Evolutionary conservation across 2,329 filamentous ascomycete species (phyloP), one percentile per base, ranked within the genome.

Genomic region (Fusarium nurragi): DNA sequence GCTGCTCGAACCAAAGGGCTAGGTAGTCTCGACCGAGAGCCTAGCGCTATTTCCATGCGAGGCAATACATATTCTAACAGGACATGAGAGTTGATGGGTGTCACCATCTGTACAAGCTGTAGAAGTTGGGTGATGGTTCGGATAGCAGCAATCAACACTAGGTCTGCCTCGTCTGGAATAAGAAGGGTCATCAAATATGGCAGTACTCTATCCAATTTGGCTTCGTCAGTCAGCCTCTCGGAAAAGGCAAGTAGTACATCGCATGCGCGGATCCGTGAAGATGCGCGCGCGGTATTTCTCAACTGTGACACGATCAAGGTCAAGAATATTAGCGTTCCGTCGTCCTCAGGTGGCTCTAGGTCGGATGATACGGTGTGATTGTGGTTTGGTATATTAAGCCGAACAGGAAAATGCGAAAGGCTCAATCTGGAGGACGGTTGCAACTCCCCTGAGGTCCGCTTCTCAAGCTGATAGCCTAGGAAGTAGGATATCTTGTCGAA

Each of bases 401-500:
- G 88, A 14, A 97, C 84, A 1, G 94, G 94, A 55, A 97, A 92
- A 21, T 92, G 82, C 3, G 84, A 83, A 18, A 88, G 77, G 3
- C 83, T 84, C 10, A 87, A 81, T 37, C 83, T 79, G 1, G 77
- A 72, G 7, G 68, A 55, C 14, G 65, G 54, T n/a, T 63, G 58
- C 14, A 70, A 34, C 12, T 74, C 67, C 14, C 77, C 72, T 4
- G 71, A 67, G 5, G 60, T 67, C 28, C 77, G 72, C 41, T 79
- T 77, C 37, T 83, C 83, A 39, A 88, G 82, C 25, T 87, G 85
- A 60, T 93, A 93, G 14, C 92, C 94, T 2, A 99, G 84, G 56
- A 97, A 96, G 74, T 96, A 97, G 0, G 94, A 93, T 49, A 99
- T 97, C 76, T 98, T 99, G 76, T 99, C 95, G 78, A 97, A 98